Evolutionary conservation across 2,329 filamentous ascomycete genomes (phyloP).

Genomic region (Colletotrichum plurivorum): DNA sequence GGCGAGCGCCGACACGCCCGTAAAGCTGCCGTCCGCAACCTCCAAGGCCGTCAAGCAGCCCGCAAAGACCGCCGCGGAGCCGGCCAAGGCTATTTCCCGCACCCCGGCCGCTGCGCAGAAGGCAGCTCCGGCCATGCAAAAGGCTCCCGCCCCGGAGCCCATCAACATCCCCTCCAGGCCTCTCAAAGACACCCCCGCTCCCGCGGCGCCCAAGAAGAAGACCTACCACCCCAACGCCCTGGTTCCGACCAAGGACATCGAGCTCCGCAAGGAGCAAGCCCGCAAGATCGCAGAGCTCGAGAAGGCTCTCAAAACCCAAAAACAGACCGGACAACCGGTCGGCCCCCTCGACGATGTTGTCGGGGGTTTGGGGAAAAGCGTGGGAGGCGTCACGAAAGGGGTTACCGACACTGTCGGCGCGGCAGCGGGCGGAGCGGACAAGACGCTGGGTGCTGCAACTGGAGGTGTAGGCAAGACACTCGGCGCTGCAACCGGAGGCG

Average conservation of each 20-base stretch:
- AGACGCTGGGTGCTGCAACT: conserved; percentile 25
- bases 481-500: conserved; percentile 23
- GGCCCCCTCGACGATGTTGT: conserved; percentile 4
- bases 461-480: conserved; percentile 30
- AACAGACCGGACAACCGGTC: background rate
- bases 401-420: conserved; percentile 15
- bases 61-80: background rate
- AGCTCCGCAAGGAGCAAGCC: conserved; percentile 15
- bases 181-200: background rate
- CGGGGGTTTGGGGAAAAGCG: conserved; percentile 16
- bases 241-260: conserved; percentile 27
- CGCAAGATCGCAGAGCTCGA: background rate
- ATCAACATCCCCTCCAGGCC: background rate
- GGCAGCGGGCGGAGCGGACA: background rate
- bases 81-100: background rate
- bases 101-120: conserved; percentile 13
- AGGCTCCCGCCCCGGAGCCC: background rate
- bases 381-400: conserved; percentile 9
- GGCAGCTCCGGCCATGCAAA: conserved; percentile 6
- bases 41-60: background rate
- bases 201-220: conserved; percentile 19
- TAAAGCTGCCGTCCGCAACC: background rate
- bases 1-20: background rate
- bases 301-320: background rate
- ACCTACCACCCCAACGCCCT: conserved; percentile 30